A percentile compares a stretch with the other conserved stretches of the same genome.
Conservation (phyloP, 352 stramenopile species). For the Phytophthora pluvialis region DNA sequence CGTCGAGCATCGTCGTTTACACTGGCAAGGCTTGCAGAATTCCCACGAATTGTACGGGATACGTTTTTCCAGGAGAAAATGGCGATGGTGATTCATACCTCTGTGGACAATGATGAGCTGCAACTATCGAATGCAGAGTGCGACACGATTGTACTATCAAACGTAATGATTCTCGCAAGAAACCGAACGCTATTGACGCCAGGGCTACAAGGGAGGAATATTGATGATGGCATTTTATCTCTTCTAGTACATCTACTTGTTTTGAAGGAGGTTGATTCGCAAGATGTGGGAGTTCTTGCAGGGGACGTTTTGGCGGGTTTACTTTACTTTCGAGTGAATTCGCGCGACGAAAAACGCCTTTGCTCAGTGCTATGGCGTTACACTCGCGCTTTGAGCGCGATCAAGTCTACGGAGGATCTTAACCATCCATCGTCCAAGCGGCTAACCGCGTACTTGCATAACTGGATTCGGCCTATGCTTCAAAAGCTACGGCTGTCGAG, state of each 20-base stretch:
- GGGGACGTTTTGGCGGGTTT: slow-evolving; percentile 24
- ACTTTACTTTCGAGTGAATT: slow-evolving; percentile 16
- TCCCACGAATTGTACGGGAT: slow-evolving; percentile 25
- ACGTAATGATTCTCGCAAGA: slow-evolving; percentile 35
- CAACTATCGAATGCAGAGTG: slow-evolving; percentile 2
- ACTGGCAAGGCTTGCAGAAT: slow-evolving; percentile 39
- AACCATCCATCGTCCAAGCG: slow-evolving; percentile 25
- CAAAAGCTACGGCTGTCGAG: slow-evolving; percentile 22
- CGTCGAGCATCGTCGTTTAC: slow-evolving; percentile 39
- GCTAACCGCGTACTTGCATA: slow-evolving; percentile 19
- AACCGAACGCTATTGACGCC: slow-evolving; percentile 37
- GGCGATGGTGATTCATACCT: slow-evolving; percentile 19
- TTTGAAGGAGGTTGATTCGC: neutral
- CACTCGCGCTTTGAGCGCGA: slow-evolving; percentile 12
- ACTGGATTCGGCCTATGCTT: slow-evolving; percentile 26
- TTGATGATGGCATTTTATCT: slow-evolving; percentile 21
- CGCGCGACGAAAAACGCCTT: slow-evolving; percentile 8
- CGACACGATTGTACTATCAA: slow-evolving; percentile 27
- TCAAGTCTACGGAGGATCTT: slow-evolving; percentile 9
- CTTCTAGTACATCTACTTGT: slow-evolving; percentile 8
- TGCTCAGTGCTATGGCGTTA: slow-evolving; percentile 23
- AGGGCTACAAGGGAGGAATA: slow-evolving; percentile 31
- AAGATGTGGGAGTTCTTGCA: slow-evolving; percentile 10
- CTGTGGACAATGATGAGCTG: slow-evolving; percentile 3
- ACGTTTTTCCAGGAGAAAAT: slow-evolving; percentile 44